Conservation (phyloP, 2,329 filamentous ascomycete species). For the Xylaria digitata region DNA sequence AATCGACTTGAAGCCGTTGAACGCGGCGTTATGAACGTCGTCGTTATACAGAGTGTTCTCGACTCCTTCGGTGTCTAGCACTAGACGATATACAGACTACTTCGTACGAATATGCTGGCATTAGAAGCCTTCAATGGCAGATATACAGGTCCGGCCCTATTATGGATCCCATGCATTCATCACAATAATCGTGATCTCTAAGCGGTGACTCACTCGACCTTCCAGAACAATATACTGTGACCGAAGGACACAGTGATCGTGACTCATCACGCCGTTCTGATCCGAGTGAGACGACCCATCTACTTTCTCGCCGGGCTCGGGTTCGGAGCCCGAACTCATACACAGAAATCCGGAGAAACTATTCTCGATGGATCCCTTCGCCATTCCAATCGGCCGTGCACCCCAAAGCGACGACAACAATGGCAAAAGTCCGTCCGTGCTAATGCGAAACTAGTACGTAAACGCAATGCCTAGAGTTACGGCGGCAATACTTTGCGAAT, state of each 20-base stretch:
- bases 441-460: background rate
- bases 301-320: background rate
- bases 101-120: too few species aligned
- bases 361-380: too few species aligned
- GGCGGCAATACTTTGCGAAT: background rate
- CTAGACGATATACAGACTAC: too few species aligned
- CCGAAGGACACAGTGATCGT: background rate
- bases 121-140: too few species aligned
- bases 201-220: too few species aligned
- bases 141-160: too few species aligned
- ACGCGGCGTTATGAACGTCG: too few species aligned
- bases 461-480: background rate
- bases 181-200: background rate
- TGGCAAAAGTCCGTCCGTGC: background rate
- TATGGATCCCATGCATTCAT: too few species aligned
- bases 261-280: background rate
- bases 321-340: background rate
- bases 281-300: background rate
- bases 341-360: background rate
- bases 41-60: too few species aligned
- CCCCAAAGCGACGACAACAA: background rate
- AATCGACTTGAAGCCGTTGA: too few species aligned
- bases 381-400: too few species aligned
- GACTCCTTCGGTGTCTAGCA: too few species aligned
- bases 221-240: background rate